These are phyloP conservation scores for Sphaerulina musiva DNA, from an alignment of 2,329 filamentous ascomycete species.

Conservation along the genomic window DNA sequence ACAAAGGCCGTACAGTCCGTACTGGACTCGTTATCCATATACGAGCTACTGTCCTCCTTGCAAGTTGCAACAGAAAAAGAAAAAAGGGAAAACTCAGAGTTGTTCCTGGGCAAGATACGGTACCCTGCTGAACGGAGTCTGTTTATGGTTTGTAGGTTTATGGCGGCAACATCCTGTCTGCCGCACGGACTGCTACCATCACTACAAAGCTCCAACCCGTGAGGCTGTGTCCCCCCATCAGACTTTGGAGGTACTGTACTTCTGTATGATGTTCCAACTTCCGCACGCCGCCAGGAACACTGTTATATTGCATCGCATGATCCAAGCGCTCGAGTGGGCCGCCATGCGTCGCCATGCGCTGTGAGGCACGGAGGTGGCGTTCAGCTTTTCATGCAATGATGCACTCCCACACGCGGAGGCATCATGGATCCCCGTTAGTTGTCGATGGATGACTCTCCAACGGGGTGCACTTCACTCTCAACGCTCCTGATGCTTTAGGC, in stretches of 20 bases:
- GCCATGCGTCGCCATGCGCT: slow-evolving; percentile 1
- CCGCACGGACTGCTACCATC: background rate
- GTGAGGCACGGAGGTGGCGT: slow-evolving; percentile 17
- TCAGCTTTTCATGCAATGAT: slow-evolving; percentile 14
- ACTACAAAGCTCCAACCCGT: too few relatives aligned
- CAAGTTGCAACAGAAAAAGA: background rate
- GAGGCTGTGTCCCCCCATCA: too few relatives aligned
- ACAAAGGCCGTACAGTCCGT: too few relatives aligned
- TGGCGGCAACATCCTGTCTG: background rate
- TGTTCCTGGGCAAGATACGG: background rate
- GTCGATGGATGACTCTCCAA: background rate
- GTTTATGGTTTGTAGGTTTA: background rate
- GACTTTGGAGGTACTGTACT: background rate
- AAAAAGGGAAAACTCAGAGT: background rate
- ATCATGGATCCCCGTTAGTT: background rate
- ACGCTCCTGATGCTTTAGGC: slow-evolving; percentile 3
- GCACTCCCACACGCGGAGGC: background rate
- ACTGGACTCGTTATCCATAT: background rate
- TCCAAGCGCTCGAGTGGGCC: slow-evolving; percentile 10
- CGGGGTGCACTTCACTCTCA: background rate
- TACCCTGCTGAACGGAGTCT: background rate
- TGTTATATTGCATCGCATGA: slow-evolving; percentile 20
- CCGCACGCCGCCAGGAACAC: slow-evolving; percentile 14
- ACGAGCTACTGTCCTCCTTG: background rate
- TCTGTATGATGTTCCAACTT: background rate